Evolutionary conservation across 768 basidiomycete species (phyloP).

Genomic region (Hirschioporus abietinus): DNA sequence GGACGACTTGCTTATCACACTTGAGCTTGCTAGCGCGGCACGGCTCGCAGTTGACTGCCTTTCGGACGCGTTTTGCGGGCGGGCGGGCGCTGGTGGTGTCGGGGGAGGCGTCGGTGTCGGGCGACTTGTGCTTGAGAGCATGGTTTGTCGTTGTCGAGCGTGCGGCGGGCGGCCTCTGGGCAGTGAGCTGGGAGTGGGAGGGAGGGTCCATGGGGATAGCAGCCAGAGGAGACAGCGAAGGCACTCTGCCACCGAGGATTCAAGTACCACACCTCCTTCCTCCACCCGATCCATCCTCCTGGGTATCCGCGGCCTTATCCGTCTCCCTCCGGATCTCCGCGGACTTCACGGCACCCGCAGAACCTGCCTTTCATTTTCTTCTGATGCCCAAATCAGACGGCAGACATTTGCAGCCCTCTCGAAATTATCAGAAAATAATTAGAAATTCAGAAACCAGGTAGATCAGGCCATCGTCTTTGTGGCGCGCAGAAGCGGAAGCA

Average conservation of each 20-base stretch:
- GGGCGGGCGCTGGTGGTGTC: constrained; percentile 29
- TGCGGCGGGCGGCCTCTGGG: background rate
- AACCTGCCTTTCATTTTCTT: background rate
- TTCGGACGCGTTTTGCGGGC: constrained; percentile 77
- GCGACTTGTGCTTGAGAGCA: background rate
- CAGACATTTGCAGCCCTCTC: too few relatives aligned
- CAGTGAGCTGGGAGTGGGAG: background rate
- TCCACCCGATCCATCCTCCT: too few relatives aligned
- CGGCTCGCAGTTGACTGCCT: constrained; percentile 87
- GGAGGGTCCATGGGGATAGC: background rate
- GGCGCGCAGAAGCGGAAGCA: background rate
- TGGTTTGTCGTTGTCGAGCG: background rate
- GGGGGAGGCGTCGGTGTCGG: constrained; percentile 2
- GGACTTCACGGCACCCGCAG: background rate
- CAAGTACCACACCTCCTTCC: background rate
- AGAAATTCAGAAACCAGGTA: too few relatives aligned
- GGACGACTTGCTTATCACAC: constrained; percentile 64
- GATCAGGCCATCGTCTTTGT: background rate
- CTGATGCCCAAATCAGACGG: too few relatives aligned
- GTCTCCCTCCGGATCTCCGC: background rate
- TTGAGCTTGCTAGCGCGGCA: constrained; percentile 85
- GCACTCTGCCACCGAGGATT: background rate
- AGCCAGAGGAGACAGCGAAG: background rate
- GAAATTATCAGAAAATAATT: too few relatives aligned
- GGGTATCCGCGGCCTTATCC: background rate